These are phyloP conservation scores for Carex kokanica DNA, from an alignment of 176 grass and related monocot species.

Conservation along the genomic window DNA sequence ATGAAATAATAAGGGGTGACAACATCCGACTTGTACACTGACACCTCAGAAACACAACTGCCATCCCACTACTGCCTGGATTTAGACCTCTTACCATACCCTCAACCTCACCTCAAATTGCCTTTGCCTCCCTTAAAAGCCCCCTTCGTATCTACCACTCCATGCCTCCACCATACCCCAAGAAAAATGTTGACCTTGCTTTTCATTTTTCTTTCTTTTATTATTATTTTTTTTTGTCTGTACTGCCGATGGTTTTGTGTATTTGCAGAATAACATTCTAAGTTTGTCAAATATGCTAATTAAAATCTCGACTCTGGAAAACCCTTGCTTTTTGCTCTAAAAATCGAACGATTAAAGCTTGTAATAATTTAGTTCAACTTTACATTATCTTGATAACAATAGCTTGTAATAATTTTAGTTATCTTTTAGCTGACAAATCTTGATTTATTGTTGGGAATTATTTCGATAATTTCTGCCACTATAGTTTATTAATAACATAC, in stretches of 20 bases:
- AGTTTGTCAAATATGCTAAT: background rate
- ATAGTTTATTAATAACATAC: background rate
- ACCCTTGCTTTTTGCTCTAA: too few species aligned
- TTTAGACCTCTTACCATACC: slow-evolving; percentile 36
- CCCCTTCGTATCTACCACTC: slow-evolving; percentile 30
- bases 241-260: background rate
- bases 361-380: background rate
- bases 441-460: background rate
- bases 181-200: slow-evolving; percentile 1
- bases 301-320: too few species aligned
- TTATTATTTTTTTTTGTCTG: slow-evolving; percentile 8
- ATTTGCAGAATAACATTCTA: background rate
- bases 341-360: too few species aligned
- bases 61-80: slow-evolving; percentile 30
- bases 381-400: background rate
- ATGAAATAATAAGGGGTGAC: background rate
- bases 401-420: background rate
- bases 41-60: slow-evolving; percentile 31
- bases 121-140: slow-evolving; percentile 61
- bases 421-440: background rate
- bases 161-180: background rate
- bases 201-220: background rate
- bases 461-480: background rate
- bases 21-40: slow-evolving; percentile 1
- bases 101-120: slow-evolving; percentile 7